Conservation (phyloP, 2,329 filamentous ascomycete species). For the Paracamarosporium sp. region DNA sequence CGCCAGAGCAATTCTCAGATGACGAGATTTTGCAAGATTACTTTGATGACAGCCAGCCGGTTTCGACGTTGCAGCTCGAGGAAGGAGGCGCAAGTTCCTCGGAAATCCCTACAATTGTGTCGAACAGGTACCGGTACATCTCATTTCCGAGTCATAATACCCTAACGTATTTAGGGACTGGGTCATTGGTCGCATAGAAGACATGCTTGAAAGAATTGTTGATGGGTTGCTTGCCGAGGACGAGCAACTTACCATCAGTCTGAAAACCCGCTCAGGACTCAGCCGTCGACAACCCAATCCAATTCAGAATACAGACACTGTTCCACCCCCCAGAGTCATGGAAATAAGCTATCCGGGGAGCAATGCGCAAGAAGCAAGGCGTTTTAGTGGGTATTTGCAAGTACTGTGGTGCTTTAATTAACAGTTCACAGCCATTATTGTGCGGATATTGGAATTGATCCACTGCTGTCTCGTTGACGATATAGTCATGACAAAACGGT, state of each 20-base stretch:
- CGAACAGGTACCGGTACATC: slow-evolving; percentile 7
- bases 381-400: slow-evolving; percentile 53
- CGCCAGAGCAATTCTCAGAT: slow-evolving; percentile 19
- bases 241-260: slow-evolving; percentile 56
- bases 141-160: neutral
- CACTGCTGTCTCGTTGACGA: slow-evolving; percentile 58
- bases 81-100: neutral
- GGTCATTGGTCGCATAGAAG: slow-evolving; percentile 62
- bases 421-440: slow-evolving; percentile 54
- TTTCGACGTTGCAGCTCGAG: neutral
- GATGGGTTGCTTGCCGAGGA: slow-evolving; percentile 59
- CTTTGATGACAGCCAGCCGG: slow-evolving; percentile 3
- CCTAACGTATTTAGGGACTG: slow-evolving; percentile 30
- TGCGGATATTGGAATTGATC: slow-evolving; percentile 64
- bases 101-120: neutral
- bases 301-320: neutral
- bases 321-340: slow-evolving; percentile 24
- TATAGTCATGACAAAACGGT: slow-evolving; percentile 64
- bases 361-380: slow-evolving; percentile 64
- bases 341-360: slow-evolving; percentile 61
- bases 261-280: slow-evolving; percentile 47
- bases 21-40: slow-evolving; percentile 31
- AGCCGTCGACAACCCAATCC: slow-evolving; percentile 24
- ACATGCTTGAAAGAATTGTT: slow-evolving; percentile 60
- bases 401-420: slow-evolving; percentile 8